Percentiles rank a stretch among this genome's conserved stretches.
Conservation (phyloP, 169 alveolate genomes). For the Babesia bovis region DNA sequence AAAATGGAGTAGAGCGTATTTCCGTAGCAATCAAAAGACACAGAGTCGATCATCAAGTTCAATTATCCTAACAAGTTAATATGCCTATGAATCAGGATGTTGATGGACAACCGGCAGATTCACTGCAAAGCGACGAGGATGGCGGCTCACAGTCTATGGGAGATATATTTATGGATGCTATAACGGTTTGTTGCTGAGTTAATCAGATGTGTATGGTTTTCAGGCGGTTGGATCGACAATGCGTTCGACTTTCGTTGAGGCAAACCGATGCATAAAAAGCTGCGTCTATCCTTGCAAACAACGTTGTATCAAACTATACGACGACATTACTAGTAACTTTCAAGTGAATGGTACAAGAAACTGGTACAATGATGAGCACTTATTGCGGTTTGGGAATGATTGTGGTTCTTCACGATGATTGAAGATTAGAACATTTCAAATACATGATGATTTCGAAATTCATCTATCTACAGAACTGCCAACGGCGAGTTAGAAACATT, state of each 20-base stretch:
- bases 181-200: conserved; percentile 40
- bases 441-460: too few species aligned
- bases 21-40: too few species aligned
- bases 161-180: conserved; percentile 49
- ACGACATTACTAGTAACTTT: conserved; percentile 47
- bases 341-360: conserved; percentile 52
- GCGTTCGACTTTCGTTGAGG: conserved; percentile 50
- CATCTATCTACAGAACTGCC: too few species aligned
- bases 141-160: conserved; percentile 24
- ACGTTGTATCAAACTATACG: conserved; percentile 45
- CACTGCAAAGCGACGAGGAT: conserved; percentile 45
- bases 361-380: conserved; percentile 1
- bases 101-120: conserved; percentile 32
- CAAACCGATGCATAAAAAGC: conserved; percentile 36
- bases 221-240: conserved; percentile 45
- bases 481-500: too few species aligned
- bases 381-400: conserved; percentile 61
- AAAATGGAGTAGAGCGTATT: too few species aligned
- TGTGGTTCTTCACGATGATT: conserved; percentile 16
- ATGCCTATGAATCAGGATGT: conserved; percentile 51
- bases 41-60: too few species aligned
- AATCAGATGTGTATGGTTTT: not conserved
- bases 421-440: too few species aligned
- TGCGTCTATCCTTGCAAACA: conserved; percentile 66
- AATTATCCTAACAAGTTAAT: not conserved